Evolutionary conservation across 1,139 yeast genomes (phyloP).

Genomic region (Candida sp.): DNA sequence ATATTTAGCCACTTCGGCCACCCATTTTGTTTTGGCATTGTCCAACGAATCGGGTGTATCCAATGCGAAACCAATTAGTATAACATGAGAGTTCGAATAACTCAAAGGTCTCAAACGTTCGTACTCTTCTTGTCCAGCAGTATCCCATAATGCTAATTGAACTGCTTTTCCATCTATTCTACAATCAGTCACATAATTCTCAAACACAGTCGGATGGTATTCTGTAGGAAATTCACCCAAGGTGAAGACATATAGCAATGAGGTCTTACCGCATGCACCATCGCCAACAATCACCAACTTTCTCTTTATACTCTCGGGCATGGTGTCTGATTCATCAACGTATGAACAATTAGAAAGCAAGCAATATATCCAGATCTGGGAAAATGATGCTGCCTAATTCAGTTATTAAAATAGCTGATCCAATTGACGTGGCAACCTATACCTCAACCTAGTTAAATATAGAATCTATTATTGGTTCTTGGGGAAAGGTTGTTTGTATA

Average conservation of each 20-base stretch:
- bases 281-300: slow-evolving; percentile 92
- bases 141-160: slow-evolving; percentile 90
- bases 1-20: slow-evolving; percentile 62
- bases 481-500: not conserved
- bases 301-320: slow-evolving; percentile 44
- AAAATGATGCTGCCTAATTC: not conserved
- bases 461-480: not conserved
- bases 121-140: slow-evolving; percentile 95
- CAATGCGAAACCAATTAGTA: slow-evolving; percentile 68
- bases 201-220: slow-evolving; percentile 94
- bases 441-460: not conserved
- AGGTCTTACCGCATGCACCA: slow-evolving; percentile 95
- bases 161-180: slow-evolving; percentile 91
- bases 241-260: slow-evolving; percentile 86
- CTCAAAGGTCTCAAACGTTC: slow-evolving; percentile 81
- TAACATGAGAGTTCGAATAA: slow-evolving; percentile 72
- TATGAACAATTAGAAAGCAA: not conserved
- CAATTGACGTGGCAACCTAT: not conserved
- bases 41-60: slow-evolving; percentile 68
- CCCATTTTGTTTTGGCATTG: slow-evolving; percentile 72
- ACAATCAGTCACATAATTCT: slow-evolving; percentile 91
- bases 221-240: slow-evolving; percentile 83
- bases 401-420: not conserved
- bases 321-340: not conserved
- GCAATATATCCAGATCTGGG: not conserved